Conservation (phyloP, 495 filamentous ascomycete genomes). For the Neurospora hispaniola region DNA sequence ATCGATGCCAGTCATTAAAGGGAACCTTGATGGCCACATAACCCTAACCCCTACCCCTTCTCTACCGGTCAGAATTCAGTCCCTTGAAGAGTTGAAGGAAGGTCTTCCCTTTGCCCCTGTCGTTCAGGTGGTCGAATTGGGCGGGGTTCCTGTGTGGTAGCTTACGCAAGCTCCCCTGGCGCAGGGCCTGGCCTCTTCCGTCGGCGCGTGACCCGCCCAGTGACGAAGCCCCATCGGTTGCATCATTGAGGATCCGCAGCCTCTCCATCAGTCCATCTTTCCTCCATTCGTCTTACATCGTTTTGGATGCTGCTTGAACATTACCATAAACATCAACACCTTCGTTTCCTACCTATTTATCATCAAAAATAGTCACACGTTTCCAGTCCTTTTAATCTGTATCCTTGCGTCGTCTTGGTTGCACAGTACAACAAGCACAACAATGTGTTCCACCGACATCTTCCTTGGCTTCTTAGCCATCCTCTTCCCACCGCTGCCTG, state of each 20-base stretch:
- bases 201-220: background rate
- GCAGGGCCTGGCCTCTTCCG: background rate
- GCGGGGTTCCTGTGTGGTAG: background rate
- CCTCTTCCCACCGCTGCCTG: slow-evolving; percentile 87
- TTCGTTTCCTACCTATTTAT: background rate
- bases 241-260: background rate
- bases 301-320: background rate
- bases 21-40: background rate
- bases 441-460: slow-evolving; percentile 62
- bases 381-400: background rate
- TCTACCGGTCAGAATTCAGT: too few relatives aligned
- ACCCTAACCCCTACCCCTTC: background rate
- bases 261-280: background rate
- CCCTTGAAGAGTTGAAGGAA: background rate
- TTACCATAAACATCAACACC: background rate
- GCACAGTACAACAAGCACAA: background rate
- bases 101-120: background rate
- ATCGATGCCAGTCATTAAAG: background rate
- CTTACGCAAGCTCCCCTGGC: background rate
- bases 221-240: background rate
- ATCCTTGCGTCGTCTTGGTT: background rate
- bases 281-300: background rate
- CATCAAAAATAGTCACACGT: background rate
- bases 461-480: slow-evolving; percentile 84
- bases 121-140: background rate